These are phyloP conservation scores for Blastocystis sp. DNA, from an alignment of 352 stramenopile species.

Conservation along the genomic window DNA sequence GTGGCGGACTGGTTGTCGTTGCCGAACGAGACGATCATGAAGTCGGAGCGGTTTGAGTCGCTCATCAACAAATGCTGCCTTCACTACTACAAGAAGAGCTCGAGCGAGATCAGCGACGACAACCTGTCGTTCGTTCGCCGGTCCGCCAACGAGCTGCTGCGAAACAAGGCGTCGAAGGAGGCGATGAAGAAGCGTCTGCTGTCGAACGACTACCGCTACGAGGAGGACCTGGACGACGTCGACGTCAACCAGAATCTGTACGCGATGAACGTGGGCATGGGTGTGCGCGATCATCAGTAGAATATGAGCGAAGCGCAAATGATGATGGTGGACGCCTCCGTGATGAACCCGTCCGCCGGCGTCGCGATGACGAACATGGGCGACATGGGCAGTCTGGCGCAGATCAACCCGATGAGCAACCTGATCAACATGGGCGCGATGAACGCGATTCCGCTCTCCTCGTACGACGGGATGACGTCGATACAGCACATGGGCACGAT, in stretches of 20 bases:
- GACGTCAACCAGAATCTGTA: neutral
- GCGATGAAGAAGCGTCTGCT: conserved; percentile 50
- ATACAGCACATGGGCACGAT: neutral
- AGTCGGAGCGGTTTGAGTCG: conserved; percentile 44
- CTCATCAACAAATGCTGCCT: conserved; percentile 63
- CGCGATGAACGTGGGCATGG: neutral
- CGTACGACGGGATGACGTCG: neutral
- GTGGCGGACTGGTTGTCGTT: conserved; percentile 50
- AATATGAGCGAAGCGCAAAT: neutral
- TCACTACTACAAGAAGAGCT: conserved; percentile 68
- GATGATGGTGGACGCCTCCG: neutral
- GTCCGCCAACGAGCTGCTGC: conserved; percentile 71
- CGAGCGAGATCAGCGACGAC: conserved; percentile 66
- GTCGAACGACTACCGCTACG: conserved; percentile 12
- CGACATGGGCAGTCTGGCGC: conserved; percentile 11
- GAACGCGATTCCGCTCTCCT: conserved; percentile 27
- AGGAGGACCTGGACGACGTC: conserved; percentile 37
- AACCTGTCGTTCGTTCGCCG: conserved; percentile 67
- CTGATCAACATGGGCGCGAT: conserved; percentile 24
- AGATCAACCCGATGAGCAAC: conserved; percentile 4
- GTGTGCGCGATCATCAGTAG: neutral
- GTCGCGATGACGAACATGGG: conserved; percentile 31
- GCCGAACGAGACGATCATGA: conserved; percentile 69
- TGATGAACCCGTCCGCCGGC: neutral
- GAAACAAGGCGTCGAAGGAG: conserved; percentile 73